Evolutionary conservation across 164 flowering plant species (phyloP).

Genomic region (Akebia trifoliata): DNA sequence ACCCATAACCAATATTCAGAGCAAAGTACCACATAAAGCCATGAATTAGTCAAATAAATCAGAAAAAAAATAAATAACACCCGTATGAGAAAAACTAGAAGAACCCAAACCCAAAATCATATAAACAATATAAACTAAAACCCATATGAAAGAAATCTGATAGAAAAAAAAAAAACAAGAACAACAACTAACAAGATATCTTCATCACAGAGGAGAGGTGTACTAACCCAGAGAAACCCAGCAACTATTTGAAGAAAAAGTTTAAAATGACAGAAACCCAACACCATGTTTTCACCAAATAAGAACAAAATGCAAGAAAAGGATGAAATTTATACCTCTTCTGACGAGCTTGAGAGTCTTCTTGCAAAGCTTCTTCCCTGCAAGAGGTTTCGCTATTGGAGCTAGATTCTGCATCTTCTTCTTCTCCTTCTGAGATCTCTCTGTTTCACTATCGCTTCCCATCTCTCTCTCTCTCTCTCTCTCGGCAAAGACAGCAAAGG

Average conservation of each 20-base stretch:
- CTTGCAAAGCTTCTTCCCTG: conserved; percentile 83
- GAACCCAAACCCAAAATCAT: no score
- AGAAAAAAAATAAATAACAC: no score
- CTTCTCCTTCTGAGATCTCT: conserved; percentile 61
- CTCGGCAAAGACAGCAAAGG: no score
- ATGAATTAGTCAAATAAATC: no score
- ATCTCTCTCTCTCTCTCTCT: conserved; percentile 39
- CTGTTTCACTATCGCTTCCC: conserved; percentile 81
- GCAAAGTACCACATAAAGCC: no score
- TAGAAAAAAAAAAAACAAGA: background rate
- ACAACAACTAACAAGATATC: background rate
- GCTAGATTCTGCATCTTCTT: conserved; percentile 56
- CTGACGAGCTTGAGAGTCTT: conserved; percentile 82
- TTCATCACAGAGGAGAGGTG: background rate
- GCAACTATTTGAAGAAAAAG: background rate
- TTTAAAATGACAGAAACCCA: background rate
- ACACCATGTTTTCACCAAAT: background rate
- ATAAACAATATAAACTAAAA: no score
- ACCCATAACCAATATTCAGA: no score
- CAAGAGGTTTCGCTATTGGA: conserved; percentile 90
- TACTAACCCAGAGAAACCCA: background rate
- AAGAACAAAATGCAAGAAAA: background rate
- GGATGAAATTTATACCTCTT: conserved; percentile 40
- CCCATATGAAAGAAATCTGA: background rate
- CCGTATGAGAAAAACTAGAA: no score